Evolutionary conservation across 1,284 basidiomycete species (phyloP).

Genomic region (Rhodofomes roseus): DNA sequence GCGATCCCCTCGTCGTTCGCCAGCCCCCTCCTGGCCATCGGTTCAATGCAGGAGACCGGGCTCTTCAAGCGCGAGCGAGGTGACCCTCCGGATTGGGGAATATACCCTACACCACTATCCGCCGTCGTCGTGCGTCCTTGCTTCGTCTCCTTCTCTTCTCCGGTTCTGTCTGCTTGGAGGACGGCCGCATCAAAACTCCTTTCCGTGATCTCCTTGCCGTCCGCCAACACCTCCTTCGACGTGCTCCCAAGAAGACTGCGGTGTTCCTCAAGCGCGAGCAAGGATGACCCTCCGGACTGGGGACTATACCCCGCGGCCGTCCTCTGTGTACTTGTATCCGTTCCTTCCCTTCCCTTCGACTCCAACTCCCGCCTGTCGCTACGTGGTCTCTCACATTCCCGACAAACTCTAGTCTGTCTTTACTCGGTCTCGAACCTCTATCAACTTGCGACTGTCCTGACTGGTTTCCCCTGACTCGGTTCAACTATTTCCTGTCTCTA

Average conservation of each 20-base stretch:
- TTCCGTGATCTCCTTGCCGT: neutral
- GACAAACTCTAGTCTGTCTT: neutral
- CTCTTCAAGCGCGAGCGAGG: neutral
- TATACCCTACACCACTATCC: neutral
- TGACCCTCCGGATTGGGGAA: neutral
- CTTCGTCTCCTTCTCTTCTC: too few species aligned
- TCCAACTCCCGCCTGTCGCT: neutral
- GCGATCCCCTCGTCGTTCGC: neutral
- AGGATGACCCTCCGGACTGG: neutral
- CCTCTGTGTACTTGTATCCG: neutral
- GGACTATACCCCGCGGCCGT: neutral
- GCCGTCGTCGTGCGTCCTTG: too few species aligned
- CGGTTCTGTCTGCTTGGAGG: neutral
- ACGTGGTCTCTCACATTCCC: neutral
- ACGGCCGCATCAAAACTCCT: neutral
- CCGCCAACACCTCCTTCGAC: neutral
- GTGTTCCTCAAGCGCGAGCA: neutral
- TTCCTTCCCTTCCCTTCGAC: neutral
- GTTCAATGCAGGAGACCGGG: neutral
- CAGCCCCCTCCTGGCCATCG: neutral
- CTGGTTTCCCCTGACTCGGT: neutral
- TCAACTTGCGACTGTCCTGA: neutral
- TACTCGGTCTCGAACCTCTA: neutral
- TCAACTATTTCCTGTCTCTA: neutral
- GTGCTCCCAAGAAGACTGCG: neutral